phyloP scores from a whole-genome alignment of 176 grass and related monocot genomes.

The Oryza punctata region DNA sequence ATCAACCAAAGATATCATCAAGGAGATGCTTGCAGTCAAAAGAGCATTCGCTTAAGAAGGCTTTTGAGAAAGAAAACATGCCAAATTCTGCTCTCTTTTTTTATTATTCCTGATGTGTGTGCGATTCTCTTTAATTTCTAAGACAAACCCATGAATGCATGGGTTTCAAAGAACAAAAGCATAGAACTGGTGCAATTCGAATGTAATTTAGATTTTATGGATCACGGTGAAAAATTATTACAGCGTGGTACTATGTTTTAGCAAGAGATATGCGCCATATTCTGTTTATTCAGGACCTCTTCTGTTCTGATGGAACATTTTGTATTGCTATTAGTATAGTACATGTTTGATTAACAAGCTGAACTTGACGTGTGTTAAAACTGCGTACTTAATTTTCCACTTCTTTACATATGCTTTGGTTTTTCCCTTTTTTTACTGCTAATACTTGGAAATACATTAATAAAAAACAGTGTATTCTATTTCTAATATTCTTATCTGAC shows the following conservation, averaged over 20 bases:
- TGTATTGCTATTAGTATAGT: no score
- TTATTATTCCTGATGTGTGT: neutral
- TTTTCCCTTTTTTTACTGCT: neutral
- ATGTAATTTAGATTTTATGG: neutral
- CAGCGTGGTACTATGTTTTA: no score
- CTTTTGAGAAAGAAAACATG: neutral
- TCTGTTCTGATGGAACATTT: neutral
- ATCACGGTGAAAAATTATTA: neutral
- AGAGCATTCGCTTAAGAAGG: neutral
- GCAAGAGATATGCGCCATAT: no score
- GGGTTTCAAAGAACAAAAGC: neutral
- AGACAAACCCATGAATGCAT: neutral
- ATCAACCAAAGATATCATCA: constrained; percentile 16
- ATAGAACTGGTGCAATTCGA: neutral
- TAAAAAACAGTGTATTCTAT: no score
- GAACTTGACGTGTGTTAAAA: neutral
- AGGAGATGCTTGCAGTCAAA: constrained; percentile 29
- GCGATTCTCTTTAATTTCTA: neutral
- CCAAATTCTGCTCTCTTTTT: neutral
- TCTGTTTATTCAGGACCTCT: no score
- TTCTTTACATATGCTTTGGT: neutral
- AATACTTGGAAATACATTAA: no score
- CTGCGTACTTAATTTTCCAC: neutral
- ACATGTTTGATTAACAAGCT: neutral
- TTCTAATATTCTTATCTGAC: neutral